phyloP scores from a whole-genome alignment of 2,329 filamentous ascomycete species.

The Ramichloridium luteum region DNA sequence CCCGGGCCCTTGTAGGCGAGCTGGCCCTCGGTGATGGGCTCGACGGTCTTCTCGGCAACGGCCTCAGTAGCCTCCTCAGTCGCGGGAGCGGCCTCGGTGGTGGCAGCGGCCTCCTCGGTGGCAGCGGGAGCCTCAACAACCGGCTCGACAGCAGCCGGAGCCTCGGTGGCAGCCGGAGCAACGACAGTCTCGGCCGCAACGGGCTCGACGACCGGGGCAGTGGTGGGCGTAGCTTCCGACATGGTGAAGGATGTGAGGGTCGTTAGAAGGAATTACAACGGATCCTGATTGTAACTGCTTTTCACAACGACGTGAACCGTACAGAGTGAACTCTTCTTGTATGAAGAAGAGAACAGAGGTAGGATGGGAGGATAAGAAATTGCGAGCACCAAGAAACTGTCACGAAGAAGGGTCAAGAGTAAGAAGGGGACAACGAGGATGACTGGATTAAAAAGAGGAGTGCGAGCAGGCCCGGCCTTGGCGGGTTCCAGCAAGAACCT shows the following conservation, averaged over 20 bases:
- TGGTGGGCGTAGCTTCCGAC: conserved; percentile 16
- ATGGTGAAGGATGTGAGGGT: conserved; percentile 13
- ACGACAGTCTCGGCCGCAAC: conserved; percentile 25
- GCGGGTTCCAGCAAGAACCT: no score
- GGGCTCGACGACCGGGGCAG: conserved; percentile 9
- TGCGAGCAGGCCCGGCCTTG: no score
- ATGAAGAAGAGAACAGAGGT: no score
- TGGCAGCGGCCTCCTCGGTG: conserved; percentile 8
- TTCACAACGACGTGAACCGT: no score
- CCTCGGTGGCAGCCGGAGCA: conserved; percentile 25
- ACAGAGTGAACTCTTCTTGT: no score
- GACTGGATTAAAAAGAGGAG: no score
- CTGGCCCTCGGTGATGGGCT: conserved; percentile 68
- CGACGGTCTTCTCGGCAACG: conserved; percentile 37
- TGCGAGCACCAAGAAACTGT: no score
- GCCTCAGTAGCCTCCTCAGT: conserved; percentile 31
- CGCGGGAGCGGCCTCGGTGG: conserved; percentile 27
- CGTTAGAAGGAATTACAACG: no score
- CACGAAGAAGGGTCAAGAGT: no score
- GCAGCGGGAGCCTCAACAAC: conserved; percentile 29
- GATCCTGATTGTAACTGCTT: no score
- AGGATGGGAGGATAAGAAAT: no score
- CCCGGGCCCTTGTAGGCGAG: conserved; percentile 84
- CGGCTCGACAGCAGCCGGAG: conserved; percentile 21
- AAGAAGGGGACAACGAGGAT: no score